Evolutionary conservation across 495 filamentous ascomycete species (phyloP).

Genomic region (Platismatia glauca): DNA sequence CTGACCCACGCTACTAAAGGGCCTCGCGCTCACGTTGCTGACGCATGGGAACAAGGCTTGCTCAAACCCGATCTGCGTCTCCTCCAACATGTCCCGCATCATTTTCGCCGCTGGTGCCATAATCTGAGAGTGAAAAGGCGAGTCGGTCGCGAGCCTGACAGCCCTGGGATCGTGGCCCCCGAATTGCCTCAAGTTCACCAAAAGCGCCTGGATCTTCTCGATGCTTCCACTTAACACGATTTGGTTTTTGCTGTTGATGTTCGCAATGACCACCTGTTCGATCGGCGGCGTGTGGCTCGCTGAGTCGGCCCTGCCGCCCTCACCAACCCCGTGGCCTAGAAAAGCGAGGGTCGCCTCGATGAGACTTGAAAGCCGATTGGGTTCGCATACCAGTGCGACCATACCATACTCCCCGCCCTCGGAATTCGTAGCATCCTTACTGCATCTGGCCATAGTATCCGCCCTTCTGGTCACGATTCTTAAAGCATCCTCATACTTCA

Average conservation of each 20-base stretch:
- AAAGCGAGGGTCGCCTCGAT: conserved; percentile 73
- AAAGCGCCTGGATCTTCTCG: conserved; percentile 70
- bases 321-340: conserved; percentile 51
- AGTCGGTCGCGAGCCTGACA: conserved; percentile 78
- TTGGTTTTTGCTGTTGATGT: conserved; percentile 92
- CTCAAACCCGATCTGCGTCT: conserved; percentile 59
- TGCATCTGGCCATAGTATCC: conserved; percentile 76
- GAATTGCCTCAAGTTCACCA: conserved; percentile 85
- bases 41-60: conserved; percentile 60
- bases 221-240: conserved; percentile 90
- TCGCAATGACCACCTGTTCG: conserved; percentile 83
- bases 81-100: conserved; percentile 56
- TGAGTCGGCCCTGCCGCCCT: conserved; percentile 58
- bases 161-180: conserved; percentile 86
- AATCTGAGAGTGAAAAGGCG: conserved; percentile 85
- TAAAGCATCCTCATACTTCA: conserved; percentile 68
- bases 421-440: conserved; percentile 49
- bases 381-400: conserved; percentile 84
- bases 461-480: conserved; percentile 69
- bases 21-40: conserved; percentile 74
- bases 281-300: conserved; percentile 58
- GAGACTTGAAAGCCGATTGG: conserved; percentile 56
- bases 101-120: conserved; percentile 76
- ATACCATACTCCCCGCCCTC: conserved; percentile 78
- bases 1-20: conserved; percentile 62